These are phyloP conservation scores for Ophiostoma populinum DNA, from an alignment of 2,329 filamentous ascomycete species.

Conservation along the genomic window DNA sequence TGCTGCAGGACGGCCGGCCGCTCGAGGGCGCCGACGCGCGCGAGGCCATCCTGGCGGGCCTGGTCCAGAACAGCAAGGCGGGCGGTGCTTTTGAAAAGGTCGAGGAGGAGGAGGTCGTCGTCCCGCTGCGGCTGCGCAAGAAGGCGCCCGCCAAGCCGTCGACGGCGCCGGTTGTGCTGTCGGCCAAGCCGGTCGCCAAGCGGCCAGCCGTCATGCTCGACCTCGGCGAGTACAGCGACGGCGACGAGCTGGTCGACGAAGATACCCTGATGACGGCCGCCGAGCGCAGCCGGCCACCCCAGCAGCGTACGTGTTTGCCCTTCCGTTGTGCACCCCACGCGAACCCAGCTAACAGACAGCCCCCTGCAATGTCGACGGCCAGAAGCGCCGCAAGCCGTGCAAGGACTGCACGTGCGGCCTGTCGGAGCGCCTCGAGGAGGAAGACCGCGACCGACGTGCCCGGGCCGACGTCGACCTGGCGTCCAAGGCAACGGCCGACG, in stretches of 20 bases:
- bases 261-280: slow-evolving; percentile 72
- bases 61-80: slow-evolving; percentile 32
- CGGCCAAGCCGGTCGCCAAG: slow-evolving; percentile 2
- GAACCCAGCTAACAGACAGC: slow-evolving; percentile 28
- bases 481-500: slow-evolving; percentile 19
- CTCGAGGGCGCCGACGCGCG: slow-evolving; percentile 38
- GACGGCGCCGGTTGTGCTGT: not conserved
- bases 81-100: slow-evolving; percentile 62
- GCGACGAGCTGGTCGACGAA: slow-evolving; percentile 84
- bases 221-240: slow-evolving; percentile 38
- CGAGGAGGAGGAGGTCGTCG: slow-evolving; percentile 39
- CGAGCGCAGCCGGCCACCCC: slow-evolving; percentile 60
- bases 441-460: slow-evolving; percentile 38
- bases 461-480: slow-evolving; percentile 15
- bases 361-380: slow-evolving; percentile 70
- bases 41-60: slow-evolving; percentile 73
- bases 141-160: slow-evolving; percentile 11
- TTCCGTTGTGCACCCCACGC: not conserved
- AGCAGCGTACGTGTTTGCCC: slow-evolving; percentile 49
- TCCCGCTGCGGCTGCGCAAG: slow-evolving; percentile 47
- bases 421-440: slow-evolving; percentile 67
- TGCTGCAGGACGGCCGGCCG: slow-evolving; percentile 45
- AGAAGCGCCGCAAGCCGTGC: slow-evolving; percentile 77
- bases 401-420: slow-evolving; percentile 97
- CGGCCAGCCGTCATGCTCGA: slow-evolving; percentile 15